Conservation (phyloP, 208 protist genomes). For the Novymonas esmeraldas region DNA sequence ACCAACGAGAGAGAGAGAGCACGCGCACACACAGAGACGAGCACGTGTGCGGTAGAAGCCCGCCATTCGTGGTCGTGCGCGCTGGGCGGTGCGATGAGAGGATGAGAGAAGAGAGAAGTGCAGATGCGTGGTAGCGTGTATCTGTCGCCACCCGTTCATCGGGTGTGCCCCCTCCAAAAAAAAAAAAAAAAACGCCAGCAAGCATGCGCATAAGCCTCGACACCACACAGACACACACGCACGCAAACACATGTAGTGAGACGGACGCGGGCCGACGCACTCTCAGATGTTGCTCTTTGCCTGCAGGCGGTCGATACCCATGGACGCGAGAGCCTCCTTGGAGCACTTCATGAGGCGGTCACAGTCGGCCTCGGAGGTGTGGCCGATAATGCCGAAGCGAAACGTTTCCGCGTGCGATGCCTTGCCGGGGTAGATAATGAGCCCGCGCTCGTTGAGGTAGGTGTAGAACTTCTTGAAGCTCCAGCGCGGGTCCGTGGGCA, state of each 20-base stretch:
- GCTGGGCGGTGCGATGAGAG: too few species aligned
- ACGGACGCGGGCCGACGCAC: neutral
- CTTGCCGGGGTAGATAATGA: conserved; percentile 89
- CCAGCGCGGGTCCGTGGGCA: conserved; percentile 75
- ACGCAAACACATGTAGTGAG: neutral
- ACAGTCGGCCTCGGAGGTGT: conserved; percentile 56
- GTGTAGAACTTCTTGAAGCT: conserved; percentile 90
- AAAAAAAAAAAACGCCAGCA: too few species aligned
- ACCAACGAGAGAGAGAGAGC: too few species aligned
- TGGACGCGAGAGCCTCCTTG: conserved; percentile 50
- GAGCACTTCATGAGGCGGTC: conserved; percentile 52
- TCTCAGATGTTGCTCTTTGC: conserved; percentile 44
- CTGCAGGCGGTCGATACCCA: conserved; percentile 62
- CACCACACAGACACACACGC: neutral
- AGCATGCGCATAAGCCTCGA: too few species aligned
- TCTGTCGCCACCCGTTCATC: too few species aligned
- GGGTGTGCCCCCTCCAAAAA: too few species aligned
- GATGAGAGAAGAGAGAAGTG: too few species aligned
- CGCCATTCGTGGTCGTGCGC: too few species aligned
- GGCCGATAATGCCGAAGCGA: conserved; percentile 86
- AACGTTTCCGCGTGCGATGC: conserved; percentile 87
- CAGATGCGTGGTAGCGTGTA: too few species aligned
- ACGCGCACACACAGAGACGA: too few species aligned
- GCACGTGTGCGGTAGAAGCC: too few species aligned
- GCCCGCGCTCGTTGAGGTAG: conserved; percentile 66